Evolutionary conservation across 768 basidiomycete species (phyloP).

Genomic region (Mycena filopes): DNA sequence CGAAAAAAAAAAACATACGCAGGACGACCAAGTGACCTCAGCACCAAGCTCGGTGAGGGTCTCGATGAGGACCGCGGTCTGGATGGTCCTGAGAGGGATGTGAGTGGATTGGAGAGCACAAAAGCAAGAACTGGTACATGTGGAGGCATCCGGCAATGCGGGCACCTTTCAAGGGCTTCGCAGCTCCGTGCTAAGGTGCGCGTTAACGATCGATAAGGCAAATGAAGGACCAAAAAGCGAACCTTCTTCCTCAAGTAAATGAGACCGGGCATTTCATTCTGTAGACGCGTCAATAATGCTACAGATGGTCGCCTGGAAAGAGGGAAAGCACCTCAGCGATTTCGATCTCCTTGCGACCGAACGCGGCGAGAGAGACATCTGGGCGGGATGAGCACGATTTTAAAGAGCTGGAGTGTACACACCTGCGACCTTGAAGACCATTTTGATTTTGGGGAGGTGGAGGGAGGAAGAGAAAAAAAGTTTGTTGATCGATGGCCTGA

Average conservation of each 20-base stretch:
- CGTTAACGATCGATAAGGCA: conserved; percentile 18
- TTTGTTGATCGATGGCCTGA: conserved; percentile 34
- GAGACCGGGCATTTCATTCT: conserved; percentile 97
- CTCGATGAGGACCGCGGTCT: conserved; percentile 98
- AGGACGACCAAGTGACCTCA: conserved; percentile 98
- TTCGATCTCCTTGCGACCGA: conserved; percentile 99
- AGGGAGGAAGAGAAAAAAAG: conserved; percentile 31
- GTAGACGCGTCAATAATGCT: conserved; percentile 29
- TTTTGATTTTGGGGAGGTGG: conserved; percentile 45
- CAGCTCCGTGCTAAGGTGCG: conserved; percentile 70
- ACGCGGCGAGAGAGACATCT: conserved; percentile 98
- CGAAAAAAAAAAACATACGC: conserved; percentile 62
- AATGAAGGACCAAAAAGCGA: conserved; percentile 22
- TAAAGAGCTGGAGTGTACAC: conserved; percentile 28
- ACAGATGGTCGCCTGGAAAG: conserved; percentile 12
- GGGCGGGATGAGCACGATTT: conserved; percentile 24
- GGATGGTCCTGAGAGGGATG: conserved; percentile 82
- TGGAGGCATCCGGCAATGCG: conserved; percentile 98
- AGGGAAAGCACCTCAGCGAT: conserved; percentile 85
- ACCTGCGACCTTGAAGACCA: conserved; percentile 95
- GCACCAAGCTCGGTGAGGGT: conserved; percentile 95
- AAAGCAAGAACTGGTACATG: conserved; percentile 67
- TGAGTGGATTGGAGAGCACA: background rate
- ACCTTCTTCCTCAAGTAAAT: conserved; percentile 94
- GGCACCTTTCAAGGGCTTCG: conserved; percentile 92